Base-by-base conservation (phyloP, 495 filamentous ascomycete species). In the Penicillium tannophilum region DNA sequence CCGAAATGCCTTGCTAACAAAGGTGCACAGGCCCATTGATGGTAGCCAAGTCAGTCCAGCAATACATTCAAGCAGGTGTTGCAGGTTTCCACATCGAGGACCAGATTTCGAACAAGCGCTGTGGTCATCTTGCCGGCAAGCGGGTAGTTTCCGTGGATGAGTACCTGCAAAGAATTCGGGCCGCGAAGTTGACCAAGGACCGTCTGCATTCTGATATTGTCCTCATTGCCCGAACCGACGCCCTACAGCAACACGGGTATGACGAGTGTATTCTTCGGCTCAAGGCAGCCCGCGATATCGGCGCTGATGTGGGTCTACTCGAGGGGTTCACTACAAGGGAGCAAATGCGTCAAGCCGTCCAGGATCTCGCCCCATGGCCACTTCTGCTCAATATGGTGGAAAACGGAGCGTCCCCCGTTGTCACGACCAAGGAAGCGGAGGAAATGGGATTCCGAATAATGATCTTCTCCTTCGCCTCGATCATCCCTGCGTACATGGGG, bases 41-140 rank as follows among this genome's bases (percentile, higher is more conserved):
- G 77, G 81, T 90, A 17, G 75, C 82, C n/a, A 79, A 82, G 36
- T 80, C 86, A 2, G 81, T 88, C n/a, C 75, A 81, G 59, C 75
- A 84, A 45, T 91, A 90, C 65, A 83, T 84, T 43, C 77, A 78
- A n/a, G 80, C 84, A 10, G 86, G 86, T n/a, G 84, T 90, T 0
- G 88, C 88, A 5, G 88, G 80, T 9, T 77, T 90, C 59, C 87
- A 90, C 59, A 81, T 90, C 55, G 88, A 91, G 73, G 88, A 90
- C 72, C 86, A 90, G 63, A 80, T 88, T 20, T 71, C 73, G 49
- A 84, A 79, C 50, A 90, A 90, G 67, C 85, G 85, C 3, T 88
- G 85, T 65, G 86, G 86, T 2, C 84, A 88, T 52, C 73, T 88
- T 4, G 65, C 63, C 0, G 82, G 84, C 39, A 91, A 91, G 65